Conservation (phyloP, 371 early-diverging fungal genomes). For the Scutellospora calospora region DNA sequence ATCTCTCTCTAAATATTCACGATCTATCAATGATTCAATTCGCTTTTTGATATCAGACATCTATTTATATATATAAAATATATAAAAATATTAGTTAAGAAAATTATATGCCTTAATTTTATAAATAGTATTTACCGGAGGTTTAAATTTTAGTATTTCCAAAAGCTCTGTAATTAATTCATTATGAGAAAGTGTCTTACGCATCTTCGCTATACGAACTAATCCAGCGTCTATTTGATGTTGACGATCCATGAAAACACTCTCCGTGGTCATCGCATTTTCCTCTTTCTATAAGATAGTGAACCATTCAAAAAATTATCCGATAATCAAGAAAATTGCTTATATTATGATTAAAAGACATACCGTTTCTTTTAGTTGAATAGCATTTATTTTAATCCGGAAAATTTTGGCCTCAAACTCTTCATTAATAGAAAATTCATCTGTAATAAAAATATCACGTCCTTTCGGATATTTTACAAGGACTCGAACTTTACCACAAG, state of each 20-base stretch:
- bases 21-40: slow-evolving; percentile 91
- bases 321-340: too few relatives aligned
- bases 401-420: slow-evolving; percentile 68
- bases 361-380: slow-evolving; percentile 77
- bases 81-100: slow-evolving; percentile 21
- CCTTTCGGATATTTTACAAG: slow-evolving; percentile 70
- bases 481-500: slow-evolving; percentile 80
- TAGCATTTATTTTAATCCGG: slow-evolving; percentile 82
- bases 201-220: slow-evolving; percentile 93
- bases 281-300: slow-evolving; percentile 62
- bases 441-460: slow-evolving; percentile 63
- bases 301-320: not conserved
- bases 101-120: not conserved
- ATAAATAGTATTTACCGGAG: slow-evolving; percentile 63
- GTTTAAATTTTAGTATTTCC: slow-evolving; percentile 78
- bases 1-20: slow-evolving; percentile 91
- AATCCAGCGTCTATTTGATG: slow-evolving; percentile 94
- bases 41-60: slow-evolving; percentile 84
- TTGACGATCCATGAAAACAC: slow-evolving; percentile 83
- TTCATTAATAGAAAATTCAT: slow-evolving; percentile 72
- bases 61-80: slow-evolving; percentile 53
- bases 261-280: slow-evolving; percentile 71
- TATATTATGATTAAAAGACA: slow-evolving; percentile 17
- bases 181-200: slow-evolving; percentile 73
- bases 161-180: slow-evolving; percentile 77